Percentiles rank a stretch among this genome's conserved stretches.
Evolutionary conservation across 352 stramenopile species (phyloP).

Genomic region (Pythium brachiatum): DNA sequence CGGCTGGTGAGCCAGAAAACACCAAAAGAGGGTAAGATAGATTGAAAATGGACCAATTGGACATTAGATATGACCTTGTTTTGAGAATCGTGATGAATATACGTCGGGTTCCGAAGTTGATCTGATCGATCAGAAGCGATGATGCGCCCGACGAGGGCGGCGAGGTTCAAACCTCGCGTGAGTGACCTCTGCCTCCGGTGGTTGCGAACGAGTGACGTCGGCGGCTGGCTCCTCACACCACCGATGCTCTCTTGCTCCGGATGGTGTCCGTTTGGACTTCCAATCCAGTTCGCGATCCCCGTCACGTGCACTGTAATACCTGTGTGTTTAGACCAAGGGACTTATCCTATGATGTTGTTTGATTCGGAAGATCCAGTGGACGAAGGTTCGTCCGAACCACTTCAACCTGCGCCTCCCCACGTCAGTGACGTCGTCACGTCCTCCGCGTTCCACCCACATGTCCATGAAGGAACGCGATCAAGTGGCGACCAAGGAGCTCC

Average conservation of each 20-base stretch:
- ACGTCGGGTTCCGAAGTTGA: background rate
- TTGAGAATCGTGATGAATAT: background rate
- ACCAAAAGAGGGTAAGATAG: background rate
- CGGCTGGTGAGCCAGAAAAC: background rate
- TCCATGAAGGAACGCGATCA: conserved; percentile 33
- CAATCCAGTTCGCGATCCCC: too few species aligned
- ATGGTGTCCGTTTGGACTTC: background rate
- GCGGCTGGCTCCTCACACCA: background rate
- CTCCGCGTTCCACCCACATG: conserved; percentile 13
- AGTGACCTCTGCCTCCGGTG: conserved; percentile 12
- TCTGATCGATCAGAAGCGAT: background rate
- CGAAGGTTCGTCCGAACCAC: conserved; percentile 2
- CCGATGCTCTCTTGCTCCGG: background rate
- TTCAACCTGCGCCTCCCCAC: conserved; percentile 20
- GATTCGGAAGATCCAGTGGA: conserved; percentile 22
- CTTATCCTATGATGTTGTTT: background rate
- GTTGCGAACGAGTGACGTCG: background rate
- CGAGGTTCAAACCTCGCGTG: conserved; percentile 24
- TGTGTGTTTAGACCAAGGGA: too few species aligned
- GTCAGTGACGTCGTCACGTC: too few species aligned
- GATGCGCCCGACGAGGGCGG: background rate
- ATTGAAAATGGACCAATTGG: too few species aligned
- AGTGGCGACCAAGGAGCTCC: conserved; percentile 5
- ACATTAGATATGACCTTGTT: background rate
- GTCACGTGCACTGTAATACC: too few species aligned